A percentile compares a stretch with the other conserved stretches of the same genome.
Conservation (phyloP, 2,329 filamentous ascomycete species). For the Botrytis hyacinthi region DNA sequence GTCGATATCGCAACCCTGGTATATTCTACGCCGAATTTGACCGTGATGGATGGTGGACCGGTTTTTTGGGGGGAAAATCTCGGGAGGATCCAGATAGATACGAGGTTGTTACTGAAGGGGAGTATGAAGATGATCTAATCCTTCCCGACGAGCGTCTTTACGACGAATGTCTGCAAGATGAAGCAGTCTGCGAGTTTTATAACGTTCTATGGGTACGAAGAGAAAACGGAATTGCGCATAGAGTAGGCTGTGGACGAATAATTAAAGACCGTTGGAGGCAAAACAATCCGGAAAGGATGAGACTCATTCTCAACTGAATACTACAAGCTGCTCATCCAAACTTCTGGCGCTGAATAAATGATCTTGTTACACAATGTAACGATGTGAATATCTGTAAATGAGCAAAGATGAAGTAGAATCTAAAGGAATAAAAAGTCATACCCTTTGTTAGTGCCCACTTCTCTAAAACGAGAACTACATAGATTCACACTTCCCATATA, state of each 20-base stretch:
- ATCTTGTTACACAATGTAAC: not conserved
- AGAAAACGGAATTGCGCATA: not conserved
- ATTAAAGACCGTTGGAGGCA: not conserved
- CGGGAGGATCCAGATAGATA: not conserved
- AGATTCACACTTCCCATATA: not conserved
- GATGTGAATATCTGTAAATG: too few species aligned
- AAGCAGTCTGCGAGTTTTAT: not conserved
- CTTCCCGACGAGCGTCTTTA: accelerated
- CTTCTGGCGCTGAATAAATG: not conserved
- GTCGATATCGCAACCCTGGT: not conserved
- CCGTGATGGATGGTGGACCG: not conserved
- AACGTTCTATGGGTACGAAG: not conserved
- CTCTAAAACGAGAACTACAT: not conserved
- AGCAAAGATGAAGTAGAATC: not conserved
- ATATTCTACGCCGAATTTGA: not conserved
- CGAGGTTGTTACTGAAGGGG: not conserved
- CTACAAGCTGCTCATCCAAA: not conserved
- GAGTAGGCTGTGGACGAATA: not conserved
- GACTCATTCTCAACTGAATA: not conserved
- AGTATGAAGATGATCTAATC: not conserved
- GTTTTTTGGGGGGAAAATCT: not conserved
- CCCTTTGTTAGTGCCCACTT: too few species aligned
- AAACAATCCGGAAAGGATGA: not conserved
- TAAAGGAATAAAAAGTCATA: too few species aligned
- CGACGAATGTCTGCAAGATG: too few species aligned